Evolutionary conservation across 1,284 basidiomycete species (phyloP).

Genomic region (Megacollybia platyphylla): DNA sequence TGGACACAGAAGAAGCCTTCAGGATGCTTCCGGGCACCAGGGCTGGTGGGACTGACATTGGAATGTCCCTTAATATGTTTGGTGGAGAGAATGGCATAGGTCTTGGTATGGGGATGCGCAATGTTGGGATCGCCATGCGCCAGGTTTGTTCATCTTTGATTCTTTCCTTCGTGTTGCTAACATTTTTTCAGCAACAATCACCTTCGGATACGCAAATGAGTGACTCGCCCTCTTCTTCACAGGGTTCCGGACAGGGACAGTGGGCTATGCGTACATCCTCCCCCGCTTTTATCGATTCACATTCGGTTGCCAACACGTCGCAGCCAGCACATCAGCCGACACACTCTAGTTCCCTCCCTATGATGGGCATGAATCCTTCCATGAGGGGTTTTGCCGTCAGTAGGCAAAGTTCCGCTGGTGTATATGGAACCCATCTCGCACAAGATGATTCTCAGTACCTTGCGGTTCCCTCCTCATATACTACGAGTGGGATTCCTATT

Average conservation of each 20-base stretch:
- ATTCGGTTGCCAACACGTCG: background rate
- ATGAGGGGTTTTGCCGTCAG: slow-evolving; percentile 6
- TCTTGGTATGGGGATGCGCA: slow-evolving; percentile 17
- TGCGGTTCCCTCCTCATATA: slow-evolving; percentile 12
- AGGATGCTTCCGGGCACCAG: slow-evolving; percentile 6
- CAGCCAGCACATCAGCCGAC: background rate
- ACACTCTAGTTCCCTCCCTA: background rate
- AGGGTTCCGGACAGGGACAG: background rate
- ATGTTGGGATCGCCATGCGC: slow-evolving; percentile 6
- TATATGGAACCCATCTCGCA: slow-evolving; percentile 15
- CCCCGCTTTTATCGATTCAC: slow-evolving; percentile 8
- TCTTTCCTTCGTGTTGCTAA: slow-evolving; percentile 7
- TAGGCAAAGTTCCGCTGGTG: slow-evolving; percentile 1
- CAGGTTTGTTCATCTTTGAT: background rate
- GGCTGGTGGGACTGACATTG: slow-evolving; percentile 12
- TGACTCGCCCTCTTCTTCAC: background rate
- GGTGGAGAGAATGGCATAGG: slow-evolving; percentile 12
- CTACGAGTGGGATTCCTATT: slow-evolving; percentile 22
- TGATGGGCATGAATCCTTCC: background rate
- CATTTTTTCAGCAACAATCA: slow-evolving; percentile 8
- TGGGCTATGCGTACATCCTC: background rate
- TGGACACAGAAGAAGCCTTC: background rate
- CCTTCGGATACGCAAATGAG: slow-evolving; percentile 1
- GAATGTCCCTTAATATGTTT: slow-evolving; percentile 16
- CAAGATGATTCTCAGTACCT: slow-evolving; percentile 16